Conservation (phyloP, 305 asterid genomes). For the Rubia tinctorum region DNA sequence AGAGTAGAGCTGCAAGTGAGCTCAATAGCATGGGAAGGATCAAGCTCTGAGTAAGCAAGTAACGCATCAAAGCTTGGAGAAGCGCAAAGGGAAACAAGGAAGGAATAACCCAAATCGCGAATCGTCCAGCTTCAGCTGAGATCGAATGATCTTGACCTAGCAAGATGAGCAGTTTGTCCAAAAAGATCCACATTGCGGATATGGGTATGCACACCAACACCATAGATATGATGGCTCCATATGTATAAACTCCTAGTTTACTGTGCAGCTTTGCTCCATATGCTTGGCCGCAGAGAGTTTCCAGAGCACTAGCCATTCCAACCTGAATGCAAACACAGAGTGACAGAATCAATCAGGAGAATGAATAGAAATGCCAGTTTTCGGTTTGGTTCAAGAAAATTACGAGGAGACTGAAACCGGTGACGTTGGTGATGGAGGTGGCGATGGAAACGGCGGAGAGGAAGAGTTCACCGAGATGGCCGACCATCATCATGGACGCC, state of each 20-base stretch:
- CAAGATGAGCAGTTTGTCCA: conserved; percentile 22
- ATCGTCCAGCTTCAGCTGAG: conserved; percentile 9
- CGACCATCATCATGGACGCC: conserved; percentile 50
- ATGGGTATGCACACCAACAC: conserved; percentile 32
- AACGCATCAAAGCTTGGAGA: background rate
- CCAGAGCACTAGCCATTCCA: conserved; percentile 40
- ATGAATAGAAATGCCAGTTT: background rate
- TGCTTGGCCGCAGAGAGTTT: conserved; percentile 43
- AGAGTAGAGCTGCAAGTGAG: conserved; percentile 4
- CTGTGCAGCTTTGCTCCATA: conserved; percentile 33
- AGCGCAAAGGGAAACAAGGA: background rate
- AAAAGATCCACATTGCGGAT: conserved; percentile 32
- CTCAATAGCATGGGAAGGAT: conserved; percentile 36
- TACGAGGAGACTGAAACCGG: conserved; percentile 54
- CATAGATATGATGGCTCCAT: conserved; percentile 39
- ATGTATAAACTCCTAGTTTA: conserved; percentile 34
- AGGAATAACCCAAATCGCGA: background rate
- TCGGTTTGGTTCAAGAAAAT: background rate
- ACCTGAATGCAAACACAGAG: conserved; percentile 15
- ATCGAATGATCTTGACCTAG: background rate
- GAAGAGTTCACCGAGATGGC: conserved; percentile 44
- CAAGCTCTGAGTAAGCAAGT: conserved; percentile 3
- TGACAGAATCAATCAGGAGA: background rate
- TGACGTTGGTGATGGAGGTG: conserved; percentile 51
- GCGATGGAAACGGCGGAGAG: conserved; percentile 53